Percentiles rank a stretch among this genome's conserved stretches.
phyloP scores from a whole-genome alignment of 2,329 filamentous ascomycete genomes.

The Diaporthe capsici region DNA sequence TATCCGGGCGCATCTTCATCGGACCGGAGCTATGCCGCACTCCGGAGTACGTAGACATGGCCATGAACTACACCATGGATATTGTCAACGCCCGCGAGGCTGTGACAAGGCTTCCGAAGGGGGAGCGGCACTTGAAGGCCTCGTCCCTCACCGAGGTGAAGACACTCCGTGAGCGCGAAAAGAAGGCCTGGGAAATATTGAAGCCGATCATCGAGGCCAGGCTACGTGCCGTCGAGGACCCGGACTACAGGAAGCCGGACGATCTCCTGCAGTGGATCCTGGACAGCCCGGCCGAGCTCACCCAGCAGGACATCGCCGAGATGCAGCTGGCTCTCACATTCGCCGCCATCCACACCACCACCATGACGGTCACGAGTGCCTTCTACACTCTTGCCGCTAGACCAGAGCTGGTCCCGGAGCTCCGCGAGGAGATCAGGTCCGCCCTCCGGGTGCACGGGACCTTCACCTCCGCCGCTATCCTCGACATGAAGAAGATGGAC shows the following conservation, averaged over 20 bases:
- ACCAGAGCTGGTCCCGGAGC: conserved; percentile 63
- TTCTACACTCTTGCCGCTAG: conserved; percentile 66
- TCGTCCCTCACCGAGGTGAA: conserved; percentile 52
- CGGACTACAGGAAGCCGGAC: conserved; percentile 52
- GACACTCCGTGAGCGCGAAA: conserved; percentile 50
- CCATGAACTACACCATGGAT: conserved; percentile 63
- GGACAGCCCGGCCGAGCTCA: conserved; percentile 53
- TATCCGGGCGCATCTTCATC: conserved; percentile 63
- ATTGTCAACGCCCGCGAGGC: conserved; percentile 53
- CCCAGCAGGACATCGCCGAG: conserved; percentile 52
- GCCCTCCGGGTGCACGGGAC: conserved; percentile 52
- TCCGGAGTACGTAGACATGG: conserved; percentile 60
- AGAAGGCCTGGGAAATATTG: conserved; percentile 53
- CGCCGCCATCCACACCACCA: conserved; percentile 67
- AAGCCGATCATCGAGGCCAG: conserved; percentile 53
- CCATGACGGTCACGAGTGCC: conserved; percentile 59
- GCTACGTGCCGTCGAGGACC: conserved; percentile 43
- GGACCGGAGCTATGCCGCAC: conserved; percentile 61
- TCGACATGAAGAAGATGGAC: conserved; percentile 52
- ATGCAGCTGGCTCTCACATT: conserved; percentile 61
- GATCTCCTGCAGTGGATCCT: conserved; percentile 65
- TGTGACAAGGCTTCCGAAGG: conserved; percentile 48
- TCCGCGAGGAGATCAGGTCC: conserved; percentile 64
- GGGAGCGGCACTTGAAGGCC: conserved; percentile 52
- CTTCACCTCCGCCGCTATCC: conserved; percentile 47